phyloP scores from a whole-genome alignment of 1,284 basidiomycete species.

The Phlebopus sp. region DNA sequence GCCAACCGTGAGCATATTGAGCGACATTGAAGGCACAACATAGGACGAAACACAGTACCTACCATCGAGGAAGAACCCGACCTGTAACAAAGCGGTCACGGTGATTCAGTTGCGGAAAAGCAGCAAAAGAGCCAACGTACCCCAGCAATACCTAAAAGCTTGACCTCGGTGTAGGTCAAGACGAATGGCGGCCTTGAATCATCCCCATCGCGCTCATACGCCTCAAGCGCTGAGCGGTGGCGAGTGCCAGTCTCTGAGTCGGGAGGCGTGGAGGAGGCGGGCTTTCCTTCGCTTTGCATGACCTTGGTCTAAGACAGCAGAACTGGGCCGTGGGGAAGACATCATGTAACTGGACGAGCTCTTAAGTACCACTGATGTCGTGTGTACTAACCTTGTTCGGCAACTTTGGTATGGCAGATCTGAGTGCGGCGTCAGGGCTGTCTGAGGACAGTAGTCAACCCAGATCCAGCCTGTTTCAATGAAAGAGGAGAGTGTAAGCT shows the following conservation, averaged over 20 bases:
- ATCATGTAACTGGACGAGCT: too few species aligned
- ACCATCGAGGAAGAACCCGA: conserved; percentile 73
- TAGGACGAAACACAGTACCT: conserved; percentile 15
- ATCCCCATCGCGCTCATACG: conserved; percentile 45
- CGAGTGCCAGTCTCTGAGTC: not conserved
- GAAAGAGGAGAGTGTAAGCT: too few species aligned
- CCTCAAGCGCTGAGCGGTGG: conserved; percentile 32
- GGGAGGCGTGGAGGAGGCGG: not conserved
- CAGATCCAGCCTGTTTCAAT: too few species aligned
- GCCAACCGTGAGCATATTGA: not conserved
- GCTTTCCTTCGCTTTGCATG: not conserved
- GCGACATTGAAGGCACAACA: not conserved
- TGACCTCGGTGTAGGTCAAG: conserved; percentile 49
- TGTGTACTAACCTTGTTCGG: not conserved
- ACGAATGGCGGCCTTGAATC: conserved; percentile 44
- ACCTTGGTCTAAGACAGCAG: conserved; percentile 14
- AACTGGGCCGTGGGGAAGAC: too few species aligned
- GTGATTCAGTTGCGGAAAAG: conserved; percentile 5
- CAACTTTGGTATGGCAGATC: too few species aligned
- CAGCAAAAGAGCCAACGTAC: conserved; percentile 34
- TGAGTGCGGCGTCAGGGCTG: too few species aligned
- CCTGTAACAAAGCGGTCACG: conserved; percentile 33
- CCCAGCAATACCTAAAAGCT: conserved; percentile 58
- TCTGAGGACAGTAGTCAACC: too few species aligned
- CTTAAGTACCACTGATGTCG: too few species aligned